Percentiles rank a stretch among this genome's conserved stretches.
These are phyloP conservation scores for Sporormia fimetaria DNA, from an alignment of 495 filamentous ascomycete genomes.

Conservation along the genomic window DNA sequence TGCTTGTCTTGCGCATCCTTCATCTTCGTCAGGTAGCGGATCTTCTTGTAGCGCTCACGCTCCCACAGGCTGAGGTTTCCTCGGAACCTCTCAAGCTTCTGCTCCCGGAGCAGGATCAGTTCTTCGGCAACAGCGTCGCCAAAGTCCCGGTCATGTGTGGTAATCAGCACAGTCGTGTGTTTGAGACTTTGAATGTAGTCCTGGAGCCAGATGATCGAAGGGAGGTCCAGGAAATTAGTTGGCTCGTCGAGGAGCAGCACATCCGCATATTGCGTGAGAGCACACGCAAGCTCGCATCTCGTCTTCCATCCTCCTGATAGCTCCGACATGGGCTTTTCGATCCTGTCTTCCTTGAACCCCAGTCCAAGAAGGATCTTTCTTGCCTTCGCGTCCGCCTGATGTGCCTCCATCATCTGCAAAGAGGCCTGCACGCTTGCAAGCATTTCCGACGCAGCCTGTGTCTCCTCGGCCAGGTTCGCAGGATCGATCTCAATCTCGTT, in stretches of 20 bases:
- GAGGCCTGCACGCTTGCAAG: constrained; percentile 22
- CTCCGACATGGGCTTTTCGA: constrained; percentile 45
- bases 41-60: constrained; percentile 50
- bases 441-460: constrained; percentile 27
- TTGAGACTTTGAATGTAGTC: constrained; percentile 48
- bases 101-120: constrained; percentile 61
- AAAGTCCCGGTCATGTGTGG: constrained; percentile 73
- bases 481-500: constrained; percentile 19
- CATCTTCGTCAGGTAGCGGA: constrained; percentile 55
- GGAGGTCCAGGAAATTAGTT: constrained; percentile 72
- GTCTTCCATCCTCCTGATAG: constrained; percentile 76
- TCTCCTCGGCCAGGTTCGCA: constrained; percentile 21
- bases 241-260: constrained; percentile 80
- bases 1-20: constrained; percentile 69
- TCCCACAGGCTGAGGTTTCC: constrained; percentile 63
- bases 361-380: constrained; percentile 38
- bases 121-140: constrained; percentile 60
- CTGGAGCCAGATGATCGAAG: constrained; percentile 76
- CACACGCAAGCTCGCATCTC: constrained; percentile 54
- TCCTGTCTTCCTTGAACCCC: constrained; percentile 53
- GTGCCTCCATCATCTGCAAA: constrained; percentile 26
- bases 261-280: constrained; percentile 58
- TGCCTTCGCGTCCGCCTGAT: constrained; percentile 27
- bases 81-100: constrained; percentile 53
- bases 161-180: constrained; percentile 50